These are phyloP conservation scores for Penicillium samsonianum DNA, from an alignment of 495 filamentous ascomycete genomes.

Conservation along the genomic window DNA sequence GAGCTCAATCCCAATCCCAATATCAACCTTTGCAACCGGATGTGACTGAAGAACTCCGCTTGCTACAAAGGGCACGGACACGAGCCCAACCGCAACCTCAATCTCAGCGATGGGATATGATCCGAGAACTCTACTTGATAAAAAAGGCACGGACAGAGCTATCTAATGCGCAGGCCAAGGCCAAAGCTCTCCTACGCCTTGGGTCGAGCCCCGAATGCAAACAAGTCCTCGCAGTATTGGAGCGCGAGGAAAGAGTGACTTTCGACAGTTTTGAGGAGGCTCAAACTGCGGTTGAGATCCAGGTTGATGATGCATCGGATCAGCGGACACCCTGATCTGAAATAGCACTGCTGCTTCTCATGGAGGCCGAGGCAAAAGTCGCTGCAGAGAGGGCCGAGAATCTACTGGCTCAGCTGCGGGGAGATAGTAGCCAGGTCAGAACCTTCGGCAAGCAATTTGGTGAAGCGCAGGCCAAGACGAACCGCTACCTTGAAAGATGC, in stretches of 20 bases:
- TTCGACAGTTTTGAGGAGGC: background rate
- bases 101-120: background rate
- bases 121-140: background rate
- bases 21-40: too few species aligned
- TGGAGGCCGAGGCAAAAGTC: background rate
- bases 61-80: too few species aligned
- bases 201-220: background rate
- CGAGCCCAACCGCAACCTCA: too few species aligned
- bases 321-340: background rate
- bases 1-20: too few species aligned
- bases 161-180: background rate
- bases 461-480: background rate
- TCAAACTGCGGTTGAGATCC: background rate
- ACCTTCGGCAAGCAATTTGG: background rate
- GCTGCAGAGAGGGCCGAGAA: accelerated
- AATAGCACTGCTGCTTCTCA: background rate
- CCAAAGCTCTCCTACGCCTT: background rate
- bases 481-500: background rate
- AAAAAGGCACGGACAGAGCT: background rate
- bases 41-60: too few species aligned
- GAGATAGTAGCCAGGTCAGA: background rate
- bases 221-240: background rate
- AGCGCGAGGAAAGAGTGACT: background rate
- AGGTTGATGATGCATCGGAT: background rate
- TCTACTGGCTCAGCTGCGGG: background rate